These are phyloP conservation scores for Aegle marmelos DNA, from an alignment of 345 rosid genomes.

Conservation along the genomic window DNA sequence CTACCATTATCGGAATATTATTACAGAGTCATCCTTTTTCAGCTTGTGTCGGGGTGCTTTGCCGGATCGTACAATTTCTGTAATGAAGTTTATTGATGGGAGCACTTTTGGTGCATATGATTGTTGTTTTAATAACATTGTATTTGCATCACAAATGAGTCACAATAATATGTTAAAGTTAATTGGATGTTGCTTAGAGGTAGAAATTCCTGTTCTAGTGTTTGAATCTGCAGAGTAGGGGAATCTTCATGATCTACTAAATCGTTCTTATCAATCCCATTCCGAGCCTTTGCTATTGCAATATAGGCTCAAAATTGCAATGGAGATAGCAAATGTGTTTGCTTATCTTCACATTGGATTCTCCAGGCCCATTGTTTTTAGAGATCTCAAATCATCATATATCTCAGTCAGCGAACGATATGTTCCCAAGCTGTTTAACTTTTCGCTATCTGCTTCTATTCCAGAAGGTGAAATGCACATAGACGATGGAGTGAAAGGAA, in stretches of 20 bases:
- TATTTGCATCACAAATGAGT: constrained; percentile 17
- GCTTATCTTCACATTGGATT: background rate
- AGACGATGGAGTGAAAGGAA: background rate
- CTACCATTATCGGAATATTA: background rate
- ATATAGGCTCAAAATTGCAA: constrained; percentile 21
- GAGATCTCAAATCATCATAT: background rate
- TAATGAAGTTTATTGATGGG: background rate
- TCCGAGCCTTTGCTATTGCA: constrained; percentile 16
- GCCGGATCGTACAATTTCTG: constrained; percentile 2
- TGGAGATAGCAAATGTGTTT: constrained; percentile 18
- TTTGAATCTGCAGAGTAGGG: constrained; percentile 1
- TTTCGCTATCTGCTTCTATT: constrained; percentile 3
- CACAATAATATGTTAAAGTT: constrained; percentile 19
- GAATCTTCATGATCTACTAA: constrained; percentile 5
- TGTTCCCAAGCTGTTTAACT: constrained; percentile 18
- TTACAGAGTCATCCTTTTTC: no score
- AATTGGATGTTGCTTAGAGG: constrained; percentile 27
- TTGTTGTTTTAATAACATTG: constrained; percentile 6
- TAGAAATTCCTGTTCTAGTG: background rate
- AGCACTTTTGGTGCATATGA: no score
- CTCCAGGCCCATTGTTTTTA: constrained; percentile 16
- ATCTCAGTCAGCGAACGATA: background rate
- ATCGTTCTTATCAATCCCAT: background rate
- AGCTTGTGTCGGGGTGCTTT: constrained; percentile 2
- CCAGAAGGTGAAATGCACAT: constrained; percentile 19